Conservation (phyloP, 108 stramenopile genomes). For the Bacterosira constricta region DNA sequence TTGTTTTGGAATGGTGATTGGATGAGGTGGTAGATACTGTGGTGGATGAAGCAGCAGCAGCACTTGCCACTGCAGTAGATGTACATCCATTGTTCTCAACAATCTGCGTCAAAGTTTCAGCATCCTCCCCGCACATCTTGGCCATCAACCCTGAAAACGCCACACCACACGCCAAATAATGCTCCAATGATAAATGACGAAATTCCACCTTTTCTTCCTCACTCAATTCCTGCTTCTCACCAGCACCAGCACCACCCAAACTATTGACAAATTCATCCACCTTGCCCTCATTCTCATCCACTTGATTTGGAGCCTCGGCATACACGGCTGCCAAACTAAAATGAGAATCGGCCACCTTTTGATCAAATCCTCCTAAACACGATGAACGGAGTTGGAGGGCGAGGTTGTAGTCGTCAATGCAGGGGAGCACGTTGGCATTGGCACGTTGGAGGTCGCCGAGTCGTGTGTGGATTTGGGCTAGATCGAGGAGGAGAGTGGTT, state of each 20-base stretch:
- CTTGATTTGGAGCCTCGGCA: constrained; percentile 39
- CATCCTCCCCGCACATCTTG: constrained; percentile 60
- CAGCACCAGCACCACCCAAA: constrained; percentile 12
- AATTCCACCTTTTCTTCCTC: constrained; percentile 45
- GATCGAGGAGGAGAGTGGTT: constrained; percentile 45
- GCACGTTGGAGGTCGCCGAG: constrained; percentile 76
- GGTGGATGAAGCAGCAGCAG: constrained; percentile 21
- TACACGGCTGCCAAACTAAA: constrained; percentile 70
- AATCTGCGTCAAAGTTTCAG: constrained; percentile 36
- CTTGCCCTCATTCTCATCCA: constrained; percentile 27
- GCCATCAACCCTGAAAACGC: constrained; percentile 69
- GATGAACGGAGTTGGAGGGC: constrained; percentile 43
- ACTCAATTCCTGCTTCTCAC: constrained; percentile 4
- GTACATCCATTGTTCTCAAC: not conserved
- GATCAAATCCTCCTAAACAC: constrained; percentile 51
- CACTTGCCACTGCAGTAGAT: not conserved
- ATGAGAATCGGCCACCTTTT: constrained; percentile 76
- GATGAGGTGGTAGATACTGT: constrained; percentile 28
- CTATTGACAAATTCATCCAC: constrained; percentile 16
- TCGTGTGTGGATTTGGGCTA: constrained; percentile 77
- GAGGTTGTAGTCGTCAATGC: constrained; percentile 65
- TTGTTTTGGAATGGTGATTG: constrained; percentile 11
- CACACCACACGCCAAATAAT: constrained; percentile 65
- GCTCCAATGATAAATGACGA: constrained; percentile 47
- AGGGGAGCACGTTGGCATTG: constrained; percentile 61